Conservation (phyloP, 345 rosid species). For the Reutealis trisperma region DNA sequence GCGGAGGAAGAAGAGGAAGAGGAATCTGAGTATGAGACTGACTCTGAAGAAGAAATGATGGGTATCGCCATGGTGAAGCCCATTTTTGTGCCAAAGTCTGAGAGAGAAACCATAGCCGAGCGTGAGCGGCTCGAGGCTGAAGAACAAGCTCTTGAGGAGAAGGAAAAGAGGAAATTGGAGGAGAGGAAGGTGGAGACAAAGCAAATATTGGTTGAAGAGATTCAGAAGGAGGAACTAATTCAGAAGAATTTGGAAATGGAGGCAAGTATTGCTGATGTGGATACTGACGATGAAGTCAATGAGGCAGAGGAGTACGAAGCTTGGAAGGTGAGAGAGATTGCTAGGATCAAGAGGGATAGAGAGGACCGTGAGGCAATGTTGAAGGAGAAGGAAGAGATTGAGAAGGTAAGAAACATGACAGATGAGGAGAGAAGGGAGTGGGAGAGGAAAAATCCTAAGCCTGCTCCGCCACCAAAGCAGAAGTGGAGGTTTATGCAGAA, state of each 20-base stretch:
- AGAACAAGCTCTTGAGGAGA: constrained; percentile 60
- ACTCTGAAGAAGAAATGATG: constrained; percentile 61
- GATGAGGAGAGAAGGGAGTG: constrained; percentile 82
- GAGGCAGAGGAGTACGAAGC: constrained; percentile 80
- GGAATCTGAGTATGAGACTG: constrained; percentile 74
- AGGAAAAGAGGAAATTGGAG: constrained; percentile 59
- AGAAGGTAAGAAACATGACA: constrained; percentile 76
- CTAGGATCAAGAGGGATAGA: constrained; percentile 69
- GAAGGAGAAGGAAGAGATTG: constrained; percentile 75
- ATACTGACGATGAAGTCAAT: constrained; percentile 73
- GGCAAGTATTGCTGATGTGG: constrained; percentile 69
- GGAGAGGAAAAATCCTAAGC: constrained; percentile 79
- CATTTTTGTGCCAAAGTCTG: constrained; percentile 64
- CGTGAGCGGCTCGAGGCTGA: constrained; percentile 70
- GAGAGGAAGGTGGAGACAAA: constrained; percentile 61
- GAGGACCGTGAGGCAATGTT: constrained; percentile 66
- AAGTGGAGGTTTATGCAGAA: constrained; percentile 85
- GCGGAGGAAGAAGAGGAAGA: constrained; percentile 62
- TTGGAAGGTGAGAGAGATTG: constrained; percentile 85
- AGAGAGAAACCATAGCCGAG: constrained; percentile 73
- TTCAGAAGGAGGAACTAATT: constrained; percentile 61
- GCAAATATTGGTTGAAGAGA: constrained; percentile 69
- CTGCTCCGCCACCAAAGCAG: constrained; percentile 52
- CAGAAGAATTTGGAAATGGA: constrained; percentile 60
- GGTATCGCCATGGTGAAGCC: constrained; percentile 72